Percentiles rank a stretch among this genome's conserved stretches.
These are phyloP conservation scores for Metarhizium anisopliae DNA, from an alignment of 2,329 filamentous ascomycete genomes.

Conservation along the genomic window DNA sequence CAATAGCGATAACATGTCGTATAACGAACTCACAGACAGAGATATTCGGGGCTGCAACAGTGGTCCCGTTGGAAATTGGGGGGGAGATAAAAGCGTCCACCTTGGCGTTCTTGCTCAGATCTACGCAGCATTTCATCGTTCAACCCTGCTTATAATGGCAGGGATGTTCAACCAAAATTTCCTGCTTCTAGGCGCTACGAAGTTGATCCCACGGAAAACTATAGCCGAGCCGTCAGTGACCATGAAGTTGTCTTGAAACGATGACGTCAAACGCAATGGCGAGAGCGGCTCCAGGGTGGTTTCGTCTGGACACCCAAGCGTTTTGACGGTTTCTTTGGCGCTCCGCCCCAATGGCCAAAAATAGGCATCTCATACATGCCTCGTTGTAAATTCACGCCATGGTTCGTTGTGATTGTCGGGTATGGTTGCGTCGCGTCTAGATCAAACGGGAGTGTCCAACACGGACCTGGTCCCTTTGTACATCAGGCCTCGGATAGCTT, in stretches of 20 bases:
- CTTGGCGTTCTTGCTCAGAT: slow-evolving; percentile 35
- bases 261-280: slow-evolving; percentile 54
- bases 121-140: slow-evolving; percentile 42
- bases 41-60: slow-evolving; percentile 45
- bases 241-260: slow-evolving; percentile 51
- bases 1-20: slow-evolving; percentile 31
- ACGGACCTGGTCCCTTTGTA: background rate
- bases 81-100: slow-evolving; percentile 30
- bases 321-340: slow-evolving; percentile 22
- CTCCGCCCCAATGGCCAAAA: slow-evolving; percentile 4
- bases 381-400: background rate
- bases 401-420: background rate
- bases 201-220: slow-evolving; percentile 41
- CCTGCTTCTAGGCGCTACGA: slow-evolving; percentile 33
- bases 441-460: background rate
- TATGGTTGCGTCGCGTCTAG: background rate
- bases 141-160: slow-evolving; percentile 36
- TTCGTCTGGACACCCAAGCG: slow-evolving; percentile 13
- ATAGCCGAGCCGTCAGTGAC: slow-evolving; percentile 50
- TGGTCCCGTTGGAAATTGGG: slow-evolving; percentile 33
- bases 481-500: background rate
- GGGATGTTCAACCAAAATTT: slow-evolving; percentile 35
- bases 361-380: too few species aligned
- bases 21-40: slow-evolving; percentile 30
- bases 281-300: slow-evolving; percentile 38